Percentiles rank a stretch among this genome's conserved stretches.
Evolutionary conservation across 768 basidiomycete species (phyloP).

Genomic region (Mycena galopus): DNA sequence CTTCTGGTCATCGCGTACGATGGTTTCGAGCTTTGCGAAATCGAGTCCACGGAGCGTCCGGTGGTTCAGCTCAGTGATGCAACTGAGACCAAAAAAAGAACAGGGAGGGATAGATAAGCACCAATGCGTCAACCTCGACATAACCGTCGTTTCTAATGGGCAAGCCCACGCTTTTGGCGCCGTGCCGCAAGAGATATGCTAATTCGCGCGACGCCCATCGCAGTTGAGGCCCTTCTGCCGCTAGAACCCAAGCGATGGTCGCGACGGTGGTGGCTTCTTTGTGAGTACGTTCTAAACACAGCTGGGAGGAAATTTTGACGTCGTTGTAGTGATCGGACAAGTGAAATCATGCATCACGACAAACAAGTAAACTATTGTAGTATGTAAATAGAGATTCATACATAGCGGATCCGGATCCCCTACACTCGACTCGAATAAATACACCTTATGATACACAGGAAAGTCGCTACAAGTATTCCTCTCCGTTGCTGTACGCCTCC

Average conservation of each 20-base stretch:
- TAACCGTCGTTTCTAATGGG: slow-evolving; percentile 29
- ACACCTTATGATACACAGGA: slow-evolving; percentile 2
- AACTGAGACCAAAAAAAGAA: no score
- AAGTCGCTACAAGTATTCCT: slow-evolving; percentile 7
- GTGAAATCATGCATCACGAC: no score
- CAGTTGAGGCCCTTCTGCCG: neutral
- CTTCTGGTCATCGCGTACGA: slow-evolving; percentile 68
- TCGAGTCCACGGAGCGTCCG: slow-evolving; percentile 67
- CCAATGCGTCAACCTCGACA: slow-evolving; percentile 25
- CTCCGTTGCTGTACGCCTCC: slow-evolving; percentile 26
- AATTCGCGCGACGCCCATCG: slow-evolving; percentile 20
- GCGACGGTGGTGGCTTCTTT: neutral
- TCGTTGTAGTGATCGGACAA: no score
- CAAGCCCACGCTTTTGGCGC: slow-evolving; percentile 16
- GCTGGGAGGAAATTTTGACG: slow-evolving; percentile 5
- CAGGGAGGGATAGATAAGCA: neutral
- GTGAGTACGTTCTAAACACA: neutral
- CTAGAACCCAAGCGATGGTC: neutral
- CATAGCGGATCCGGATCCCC: no score
- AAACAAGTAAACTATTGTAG: no score
- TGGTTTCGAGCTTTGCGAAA: slow-evolving; percentile 56
- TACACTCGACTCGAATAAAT: no score
- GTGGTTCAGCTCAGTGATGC: slow-evolving; percentile 74
- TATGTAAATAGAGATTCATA: no score
- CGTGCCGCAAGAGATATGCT: slow-evolving; percentile 28